Evolutionary conservation across 1,284 basidiomycete genomes (phyloP), one percentile per base, ranked within the genome.

Genomic region (Microbotryum violaceum): DNA sequence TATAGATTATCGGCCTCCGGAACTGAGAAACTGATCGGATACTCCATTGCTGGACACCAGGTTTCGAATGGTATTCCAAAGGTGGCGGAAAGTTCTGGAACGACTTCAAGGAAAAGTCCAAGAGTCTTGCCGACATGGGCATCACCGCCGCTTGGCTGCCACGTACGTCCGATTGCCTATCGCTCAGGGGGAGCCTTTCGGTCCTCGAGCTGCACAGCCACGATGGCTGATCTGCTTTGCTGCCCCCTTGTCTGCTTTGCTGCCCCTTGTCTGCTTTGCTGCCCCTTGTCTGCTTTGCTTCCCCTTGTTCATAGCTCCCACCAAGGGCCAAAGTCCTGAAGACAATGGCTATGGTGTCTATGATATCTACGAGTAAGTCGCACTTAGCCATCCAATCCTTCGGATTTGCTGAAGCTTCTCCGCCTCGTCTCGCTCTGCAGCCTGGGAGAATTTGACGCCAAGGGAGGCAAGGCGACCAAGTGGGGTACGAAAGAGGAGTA

Each of bases 401-500:
- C 31, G 42, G 64, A 62, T 90, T 82, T 91, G 88, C 87, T 90
- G 92, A 73, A 56, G 71, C 47, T 67, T 23, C 6, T 33, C 31
- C 46, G 20, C 46, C 33, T 21, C 18, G 31, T n/a, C 23, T 9
- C 44, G 18, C 67, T 74, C 7, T 75, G 68, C 65, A 74, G 75
- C 58, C 77, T 97, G 12, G 93, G 93, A 53, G 92, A 97, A 78
- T 97, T 96, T 69, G 77, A 90, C 56, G 87, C 89, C 74, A 93
- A 91, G 74, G 88, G 87, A 14, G 78, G 82, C n/a, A 76, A 83
- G 56, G 54, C 57, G 23, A 97, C 92, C n/a, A 83, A 92, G 66
- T 97, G 91, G 89, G 93, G 93, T 21, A 87, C 86, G 16, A 87
- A 86, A 69, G 83, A 90, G 51, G 85, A 97, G 70, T 82, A 94